Base-by-base conservation (phyloP, 768 basidiomycete genomes). In the Lyophyllum decastes region DNA sequence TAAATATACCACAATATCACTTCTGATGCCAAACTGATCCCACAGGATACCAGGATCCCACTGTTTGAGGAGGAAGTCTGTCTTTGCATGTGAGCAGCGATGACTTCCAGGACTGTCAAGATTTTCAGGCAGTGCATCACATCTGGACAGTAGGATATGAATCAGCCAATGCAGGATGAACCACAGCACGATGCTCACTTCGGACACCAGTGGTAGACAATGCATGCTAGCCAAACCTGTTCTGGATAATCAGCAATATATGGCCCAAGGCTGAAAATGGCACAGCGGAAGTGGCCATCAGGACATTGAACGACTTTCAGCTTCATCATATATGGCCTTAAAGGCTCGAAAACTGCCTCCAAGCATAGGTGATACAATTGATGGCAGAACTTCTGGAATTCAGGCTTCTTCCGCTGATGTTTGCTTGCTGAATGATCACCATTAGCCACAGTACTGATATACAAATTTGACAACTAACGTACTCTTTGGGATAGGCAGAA, bases 201-300 rank as follows among this genome's bases (percentile, higher is more conserved):
- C 21, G 53, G 44, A 24, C 53, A 54, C 68, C 68, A 70, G 2
- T 64, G 58, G 19, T 64, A 55, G 1, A 77, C 71, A 30, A 73
- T 60, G 4, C 66, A 57, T 0, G 68, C 52, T 0, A 74, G 56
- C 49, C 55, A 67, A 0, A 70, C 72, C 53, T 78, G 75, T 54
- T 76, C 73, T 0, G 75, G 75, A 58, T 76, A 76, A 53, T 76
- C 72, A 0, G 73, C 72, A 51, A 76, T 74, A 56, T 68, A 72
- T 2, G 73, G 72, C 0, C 73, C 73, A 22, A 75, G 58, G 9
- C 62, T 58, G 53, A 62, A 76, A 0, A 75, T 64, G 0, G 61
- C 68, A 4, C 66, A 59, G 0, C 64, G 63, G 58, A 63, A 73
- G 51, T 76, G 73, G 1, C 73, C 72, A 66, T 77, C 72, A 1